Conservation (phyloP, 2,329 filamentous ascomycete genomes). For the Fusarium decemcellulare region DNA sequence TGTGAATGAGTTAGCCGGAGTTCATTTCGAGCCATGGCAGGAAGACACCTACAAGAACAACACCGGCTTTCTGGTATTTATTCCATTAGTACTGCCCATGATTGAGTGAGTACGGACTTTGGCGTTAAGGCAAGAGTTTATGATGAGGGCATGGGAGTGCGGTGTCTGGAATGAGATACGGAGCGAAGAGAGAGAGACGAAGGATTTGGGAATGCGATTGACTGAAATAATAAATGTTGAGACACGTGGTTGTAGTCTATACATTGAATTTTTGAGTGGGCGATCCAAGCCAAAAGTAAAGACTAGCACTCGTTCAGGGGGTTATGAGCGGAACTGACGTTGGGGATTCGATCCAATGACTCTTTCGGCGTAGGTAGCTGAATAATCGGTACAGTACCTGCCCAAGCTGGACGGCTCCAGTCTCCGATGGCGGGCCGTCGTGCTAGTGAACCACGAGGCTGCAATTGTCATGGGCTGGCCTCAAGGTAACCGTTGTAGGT, state of each 20-base stretch:
- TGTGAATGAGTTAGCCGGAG: conserved; percentile 58
- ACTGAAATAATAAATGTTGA: conserved; percentile 25
- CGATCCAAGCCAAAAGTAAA: conserved; percentile 28
- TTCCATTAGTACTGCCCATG: conserved; percentile 55
- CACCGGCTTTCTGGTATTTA: conserved; percentile 54
- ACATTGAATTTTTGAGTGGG: conserved; percentile 35
- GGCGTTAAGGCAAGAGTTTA: conserved; percentile 16
- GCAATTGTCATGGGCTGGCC: not conserved
- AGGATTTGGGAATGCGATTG: conserved; percentile 32
- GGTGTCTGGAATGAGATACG: conserved; percentile 30
- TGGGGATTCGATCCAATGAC: conserved; percentile 35
- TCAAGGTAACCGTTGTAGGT: too few relatives aligned
- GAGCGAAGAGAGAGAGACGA: conserved; percentile 19
- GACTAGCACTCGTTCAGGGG: conserved; percentile 24
- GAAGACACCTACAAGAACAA: conserved; percentile 58
- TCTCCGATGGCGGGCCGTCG: conserved; percentile 32
- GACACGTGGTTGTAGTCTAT: conserved; percentile 43
- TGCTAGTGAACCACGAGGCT: not conserved
- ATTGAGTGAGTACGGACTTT: conserved; percentile 26
- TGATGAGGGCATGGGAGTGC: conserved; percentile 25
- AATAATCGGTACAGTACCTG: conserved; percentile 32
- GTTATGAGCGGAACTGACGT: conserved; percentile 21
- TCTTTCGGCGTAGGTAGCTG: conserved; percentile 41
- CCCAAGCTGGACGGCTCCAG: conserved; percentile 2
- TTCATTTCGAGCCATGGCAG: not conserved